Evolutionary conservation across 2,329 filamentous ascomycete genomes (phyloP).

Genomic region (Colletotrichum sp.): DNA sequence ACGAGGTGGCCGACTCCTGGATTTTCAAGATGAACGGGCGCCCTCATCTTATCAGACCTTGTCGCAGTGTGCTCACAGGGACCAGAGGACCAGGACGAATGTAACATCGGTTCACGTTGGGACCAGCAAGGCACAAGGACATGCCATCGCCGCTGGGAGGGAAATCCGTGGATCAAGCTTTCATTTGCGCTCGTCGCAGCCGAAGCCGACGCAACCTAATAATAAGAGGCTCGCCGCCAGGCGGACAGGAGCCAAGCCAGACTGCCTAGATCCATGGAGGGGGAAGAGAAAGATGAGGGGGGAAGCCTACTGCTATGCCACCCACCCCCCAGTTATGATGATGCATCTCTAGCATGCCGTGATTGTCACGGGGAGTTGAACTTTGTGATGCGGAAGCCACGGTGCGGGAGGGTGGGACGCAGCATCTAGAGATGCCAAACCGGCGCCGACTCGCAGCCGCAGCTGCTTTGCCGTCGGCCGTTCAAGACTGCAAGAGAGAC

Average conservation of each 20-base stretch:
- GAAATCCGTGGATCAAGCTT: background rate
- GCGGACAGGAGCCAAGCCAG: background rate
- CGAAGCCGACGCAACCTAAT: background rate
- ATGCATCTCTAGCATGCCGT: conserved; percentile 1
- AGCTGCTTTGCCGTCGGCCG: background rate
- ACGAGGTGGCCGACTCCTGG: background rate
- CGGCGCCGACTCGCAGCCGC: background rate
- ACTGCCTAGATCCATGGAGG: background rate
- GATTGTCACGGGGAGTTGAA: background rate
- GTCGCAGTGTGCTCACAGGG: background rate
- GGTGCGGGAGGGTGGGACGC: background rate
- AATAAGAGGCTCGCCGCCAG: background rate
- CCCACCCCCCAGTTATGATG: background rate
- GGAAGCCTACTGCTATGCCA: background rate
- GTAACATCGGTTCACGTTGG: background rate
- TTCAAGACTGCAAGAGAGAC: background rate
- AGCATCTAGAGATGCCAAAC: background rate
- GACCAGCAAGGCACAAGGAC: background rate
- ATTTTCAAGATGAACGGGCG: conserved; percentile 15
- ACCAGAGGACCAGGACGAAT: conserved; percentile 10
- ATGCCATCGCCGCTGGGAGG: background rate
- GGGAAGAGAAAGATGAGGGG: background rate
- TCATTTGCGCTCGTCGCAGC: background rate
- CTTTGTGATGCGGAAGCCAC: background rate
- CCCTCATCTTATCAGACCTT: conserved; percentile 14